phyloP scores from a whole-genome alignment of 805 yeast genomes.

The Yarrowia alimentaria region DNA sequence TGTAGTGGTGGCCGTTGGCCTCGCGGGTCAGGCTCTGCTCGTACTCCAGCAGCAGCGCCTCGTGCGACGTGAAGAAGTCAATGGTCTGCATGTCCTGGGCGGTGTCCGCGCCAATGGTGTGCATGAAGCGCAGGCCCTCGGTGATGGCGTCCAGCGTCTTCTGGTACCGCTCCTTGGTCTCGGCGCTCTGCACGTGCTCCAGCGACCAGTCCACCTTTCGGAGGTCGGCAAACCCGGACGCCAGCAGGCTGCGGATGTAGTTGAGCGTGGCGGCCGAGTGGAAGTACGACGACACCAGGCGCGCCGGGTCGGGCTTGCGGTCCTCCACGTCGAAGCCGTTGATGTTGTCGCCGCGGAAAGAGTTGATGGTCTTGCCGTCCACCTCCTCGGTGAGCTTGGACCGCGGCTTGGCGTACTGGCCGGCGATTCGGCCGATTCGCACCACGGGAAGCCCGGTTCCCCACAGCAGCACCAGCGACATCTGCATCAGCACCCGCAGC shows the following conservation, averaged over 20 bases:
- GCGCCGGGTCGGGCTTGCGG: conserved; percentile 44
- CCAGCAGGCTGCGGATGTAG: conserved; percentile 41
- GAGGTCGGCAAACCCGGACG: conserved; percentile 45
- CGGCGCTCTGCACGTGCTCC: conserved; percentile 42
- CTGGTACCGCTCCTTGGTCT: conserved; percentile 43
- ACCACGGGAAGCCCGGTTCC: conserved; percentile 44
- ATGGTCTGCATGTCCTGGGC: conserved; percentile 37
- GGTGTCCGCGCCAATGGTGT: conserved; percentile 43
- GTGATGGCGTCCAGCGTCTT: conserved; percentile 40
- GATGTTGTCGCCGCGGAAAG: conserved; percentile 47
- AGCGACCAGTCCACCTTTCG: conserved; percentile 45
- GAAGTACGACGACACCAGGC: conserved; percentile 46
- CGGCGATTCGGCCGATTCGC: conserved; percentile 46
- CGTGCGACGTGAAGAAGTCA: conserved; percentile 46
- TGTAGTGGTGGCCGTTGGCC: conserved; percentile 40
- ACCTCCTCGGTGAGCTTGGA: conserved; percentile 46
- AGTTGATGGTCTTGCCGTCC: conserved; percentile 43
- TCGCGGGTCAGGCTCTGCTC: conserved; percentile 45
- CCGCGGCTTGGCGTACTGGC: conserved; percentile 48
- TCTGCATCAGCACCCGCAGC: conserved; percentile 45
- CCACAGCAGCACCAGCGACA: conserved; percentile 47
- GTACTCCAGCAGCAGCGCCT: conserved; percentile 44
- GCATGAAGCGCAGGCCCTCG: conserved; percentile 43
- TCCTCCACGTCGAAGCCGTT: conserved; percentile 44
- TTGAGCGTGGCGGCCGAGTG: conserved; percentile 48